Conservation (phyloP, 495 filamentous ascomycete genomes). For the Hypoxylon fuscum region DNA sequence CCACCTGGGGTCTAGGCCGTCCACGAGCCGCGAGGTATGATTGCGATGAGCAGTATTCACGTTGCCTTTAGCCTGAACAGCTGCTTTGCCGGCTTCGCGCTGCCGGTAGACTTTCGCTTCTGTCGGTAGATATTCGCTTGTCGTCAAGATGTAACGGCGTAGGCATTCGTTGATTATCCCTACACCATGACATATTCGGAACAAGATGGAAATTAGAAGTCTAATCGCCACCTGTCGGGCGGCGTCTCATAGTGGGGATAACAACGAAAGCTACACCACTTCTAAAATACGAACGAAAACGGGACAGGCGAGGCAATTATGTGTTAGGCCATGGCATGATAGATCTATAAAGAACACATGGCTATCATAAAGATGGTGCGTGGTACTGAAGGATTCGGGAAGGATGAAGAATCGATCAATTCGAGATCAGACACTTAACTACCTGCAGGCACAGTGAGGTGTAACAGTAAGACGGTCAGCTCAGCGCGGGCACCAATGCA, state of each 20-base stretch:
- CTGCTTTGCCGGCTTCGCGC: not conserved
- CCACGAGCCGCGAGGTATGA: not conserved
- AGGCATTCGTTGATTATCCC: not conserved
- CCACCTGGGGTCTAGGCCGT: not conserved
- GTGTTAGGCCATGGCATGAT: not conserved
- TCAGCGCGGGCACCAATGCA: not conserved
- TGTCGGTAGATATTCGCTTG: not conserved
- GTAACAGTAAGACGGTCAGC: conserved; percentile 13
- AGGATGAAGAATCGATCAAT: conserved; percentile 34
- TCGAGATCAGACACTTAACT: conserved; percentile 17
- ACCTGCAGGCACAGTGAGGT: not conserved
- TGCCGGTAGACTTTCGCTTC: not conserved
- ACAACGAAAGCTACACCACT: not conserved
- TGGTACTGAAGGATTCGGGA: conserved; percentile 39
- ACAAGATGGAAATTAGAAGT: not conserved
- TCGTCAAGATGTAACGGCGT: too few relatives aligned
- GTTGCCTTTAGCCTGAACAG: not conserved
- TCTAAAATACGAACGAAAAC: not conserved
- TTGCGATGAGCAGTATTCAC: conserved; percentile 11
- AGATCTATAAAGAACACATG: conserved; percentile 13
- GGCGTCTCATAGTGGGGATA: conserved; percentile 3
- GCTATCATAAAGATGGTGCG: conserved; percentile 13
- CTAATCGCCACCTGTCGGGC: not conserved
- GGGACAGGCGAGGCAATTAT: not conserved
- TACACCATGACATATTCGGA: not conserved